phyloP scores from a whole-genome alignment of 352 stramenopile genomes.

The Aphanomyces invadans region DNA sequence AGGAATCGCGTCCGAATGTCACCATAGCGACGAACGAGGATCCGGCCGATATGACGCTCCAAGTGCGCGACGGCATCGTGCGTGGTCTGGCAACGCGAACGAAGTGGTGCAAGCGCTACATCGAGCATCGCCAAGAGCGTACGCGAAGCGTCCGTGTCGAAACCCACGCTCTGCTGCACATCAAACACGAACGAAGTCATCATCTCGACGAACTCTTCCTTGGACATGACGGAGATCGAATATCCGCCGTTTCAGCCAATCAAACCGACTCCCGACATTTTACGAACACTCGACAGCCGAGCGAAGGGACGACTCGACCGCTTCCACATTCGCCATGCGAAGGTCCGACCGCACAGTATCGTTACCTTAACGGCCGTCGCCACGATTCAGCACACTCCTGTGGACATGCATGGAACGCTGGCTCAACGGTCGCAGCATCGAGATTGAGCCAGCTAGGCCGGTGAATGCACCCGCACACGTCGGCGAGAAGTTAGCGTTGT shows the following conservation, averaged over 20 bases:
- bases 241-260: too few species aligned
- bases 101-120: constrained; percentile 1
- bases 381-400: too few species aligned
- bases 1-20: background rate
- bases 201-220: constrained; percentile 16
- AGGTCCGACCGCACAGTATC: too few species aligned
- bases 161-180: constrained; percentile 5
- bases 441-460: too few species aligned
- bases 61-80: background rate
- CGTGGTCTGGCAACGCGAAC: background rate
- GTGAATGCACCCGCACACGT: too few species aligned
- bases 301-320: background rate
- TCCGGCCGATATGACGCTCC: background rate
- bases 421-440: too few species aligned
- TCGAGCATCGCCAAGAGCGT: background rate
- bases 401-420: too few species aligned
- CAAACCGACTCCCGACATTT: background rate
- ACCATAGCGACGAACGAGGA: background rate
- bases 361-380: too few species aligned
- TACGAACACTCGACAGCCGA: background rate
- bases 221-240: constrained; percentile 12
- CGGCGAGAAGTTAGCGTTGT: too few species aligned
- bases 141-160: constrained; percentile 6
- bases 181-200: constrained; percentile 18
- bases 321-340: too few species aligned